Evolutionary conservation across 2,329 filamentous ascomycete genomes (phyloP), one percentile per base, ranked within the genome.

Genomic region (Rhinocladiella similis): DNA sequence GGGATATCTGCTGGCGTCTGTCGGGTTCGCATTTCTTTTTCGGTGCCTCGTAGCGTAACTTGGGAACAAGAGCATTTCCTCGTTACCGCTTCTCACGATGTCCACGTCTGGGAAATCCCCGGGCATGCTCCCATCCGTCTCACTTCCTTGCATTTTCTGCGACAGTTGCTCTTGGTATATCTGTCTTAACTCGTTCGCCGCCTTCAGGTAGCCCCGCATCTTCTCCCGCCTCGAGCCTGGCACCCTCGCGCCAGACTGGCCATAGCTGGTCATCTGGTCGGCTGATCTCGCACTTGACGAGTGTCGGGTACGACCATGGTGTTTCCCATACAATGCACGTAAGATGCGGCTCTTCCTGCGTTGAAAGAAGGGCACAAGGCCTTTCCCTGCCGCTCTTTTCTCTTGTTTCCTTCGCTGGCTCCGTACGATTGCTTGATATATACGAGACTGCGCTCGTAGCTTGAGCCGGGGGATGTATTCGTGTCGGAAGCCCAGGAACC

Each of bases 41-140:
- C 83, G 72, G 70, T 95, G 88, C 59, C 80, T 81, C 68, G 92
- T 86, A 7, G 90, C 91, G 70, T 99, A 99, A 51, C 91, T 97
- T 0, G 94, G 94, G 65, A 99, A 99, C 20, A 99, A 71, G 9
- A 99, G 84, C 86, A 99, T 90, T 75, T 97, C 90, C 70, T 97
- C 91, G 58, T 91, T 84, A 12, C 90, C 92, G 59, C 85, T 86
- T 10, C 85, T 83, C 14, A 88, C 83, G 57, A 96, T 89, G n/a
- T 88, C 84, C 16, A 90, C 88, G 64, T 96, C 88, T 0, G 91
- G 90, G 67, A 96, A 97, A 1, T 87, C 84, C 0, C 88, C 89
- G 0, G 90, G 87, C 27, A 90, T 88, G 43, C 79, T 71, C 22
- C 72, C 67, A 67, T 77, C 76, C 45, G 76, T 75, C 43, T 78